Evolutionary conservation across 805 yeast genomes (phyloP).

Genomic region (Yarrowia sp.): DNA sequence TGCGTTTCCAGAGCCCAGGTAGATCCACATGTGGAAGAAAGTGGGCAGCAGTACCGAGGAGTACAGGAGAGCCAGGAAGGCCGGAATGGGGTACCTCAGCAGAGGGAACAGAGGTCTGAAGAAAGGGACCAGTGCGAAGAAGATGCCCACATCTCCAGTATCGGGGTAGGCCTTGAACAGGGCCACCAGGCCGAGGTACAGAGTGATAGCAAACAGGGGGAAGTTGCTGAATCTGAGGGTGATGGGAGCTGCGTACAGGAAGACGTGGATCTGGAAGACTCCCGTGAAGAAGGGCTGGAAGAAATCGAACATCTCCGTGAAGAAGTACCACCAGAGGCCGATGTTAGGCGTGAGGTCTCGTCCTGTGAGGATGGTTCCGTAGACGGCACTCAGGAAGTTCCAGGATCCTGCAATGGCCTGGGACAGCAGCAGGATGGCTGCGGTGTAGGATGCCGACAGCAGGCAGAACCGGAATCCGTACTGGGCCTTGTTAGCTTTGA

Average conservation of each 20-base stretch:
- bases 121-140: constrained; percentile 47
- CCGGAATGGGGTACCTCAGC: constrained; percentile 50
- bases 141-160: constrained; percentile 68
- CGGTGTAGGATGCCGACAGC: constrained; percentile 29
- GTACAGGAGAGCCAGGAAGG: constrained; percentile 53
- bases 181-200: constrained; percentile 52
- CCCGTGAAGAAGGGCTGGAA: constrained; percentile 80
- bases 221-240: constrained; percentile 62
- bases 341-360: constrained; percentile 80
- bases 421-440: constrained; percentile 32
- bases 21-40: constrained; percentile 92
- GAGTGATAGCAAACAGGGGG: constrained; percentile 56
- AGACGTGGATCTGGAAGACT: constrained; percentile 73
- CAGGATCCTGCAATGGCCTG: constrained; percentile 37
- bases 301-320: constrained; percentile 90
- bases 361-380: constrained; percentile 53
- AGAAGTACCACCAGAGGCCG: constrained; percentile 98
- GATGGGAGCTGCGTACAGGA: constrained; percentile 68
- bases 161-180: constrained; percentile 85
- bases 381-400: constrained; percentile 52
- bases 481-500: not conserved
- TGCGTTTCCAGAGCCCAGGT: constrained; percentile 89
- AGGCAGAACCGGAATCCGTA: constrained; percentile 25
- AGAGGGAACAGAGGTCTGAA: constrained; percentile 31
- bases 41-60: constrained; percentile 74